These are phyloP conservation scores for Nicotiana sylvestris DNA, from an alignment of 257 asterid genomes.

Conservation along the genomic window DNA sequence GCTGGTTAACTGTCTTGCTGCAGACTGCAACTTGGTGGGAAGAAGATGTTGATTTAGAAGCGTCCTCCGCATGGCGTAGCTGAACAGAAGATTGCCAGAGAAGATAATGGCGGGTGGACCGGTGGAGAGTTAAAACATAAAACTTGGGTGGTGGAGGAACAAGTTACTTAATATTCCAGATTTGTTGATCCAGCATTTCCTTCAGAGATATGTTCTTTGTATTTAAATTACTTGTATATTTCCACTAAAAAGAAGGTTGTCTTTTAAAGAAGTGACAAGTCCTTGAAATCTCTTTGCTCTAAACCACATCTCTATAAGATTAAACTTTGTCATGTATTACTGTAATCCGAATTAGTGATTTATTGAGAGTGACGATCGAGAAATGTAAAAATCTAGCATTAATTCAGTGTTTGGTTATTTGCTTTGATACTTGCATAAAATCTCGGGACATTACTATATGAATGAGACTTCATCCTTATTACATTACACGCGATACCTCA, in stretches of 20 bases:
- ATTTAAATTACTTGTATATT: background rate
- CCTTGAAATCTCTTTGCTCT: background rate
- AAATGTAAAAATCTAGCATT: too few relatives aligned
- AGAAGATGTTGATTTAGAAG: conserved; percentile 65
- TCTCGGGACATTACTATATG: too few relatives aligned
- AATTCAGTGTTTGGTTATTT: too few relatives aligned
- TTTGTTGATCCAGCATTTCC: background rate
- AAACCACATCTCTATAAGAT: too few relatives aligned
- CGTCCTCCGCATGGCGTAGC: conserved; percentile 87
- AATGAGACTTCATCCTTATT: too few relatives aligned
- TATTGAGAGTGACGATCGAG: too few relatives aligned
- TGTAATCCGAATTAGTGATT: too few relatives aligned
- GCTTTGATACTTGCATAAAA: too few relatives aligned
- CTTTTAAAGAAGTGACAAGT: background rate
- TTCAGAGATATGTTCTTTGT: background rate
- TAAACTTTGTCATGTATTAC: too few relatives aligned
- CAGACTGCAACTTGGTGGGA: conserved; percentile 98
- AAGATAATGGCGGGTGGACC: background rate
- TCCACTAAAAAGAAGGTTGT: background rate
- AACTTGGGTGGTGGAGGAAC: background rate
- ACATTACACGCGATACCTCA: too few relatives aligned
- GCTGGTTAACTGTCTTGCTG: conserved; percentile 5
- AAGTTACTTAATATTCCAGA: background rate
- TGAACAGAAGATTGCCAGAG: conserved; percentile 26
- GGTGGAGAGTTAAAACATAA: background rate